phyloP scores from a whole-genome alignment of 225 moss, liverwort and hornwort species.

The Straminergon stramineum region DNA sequence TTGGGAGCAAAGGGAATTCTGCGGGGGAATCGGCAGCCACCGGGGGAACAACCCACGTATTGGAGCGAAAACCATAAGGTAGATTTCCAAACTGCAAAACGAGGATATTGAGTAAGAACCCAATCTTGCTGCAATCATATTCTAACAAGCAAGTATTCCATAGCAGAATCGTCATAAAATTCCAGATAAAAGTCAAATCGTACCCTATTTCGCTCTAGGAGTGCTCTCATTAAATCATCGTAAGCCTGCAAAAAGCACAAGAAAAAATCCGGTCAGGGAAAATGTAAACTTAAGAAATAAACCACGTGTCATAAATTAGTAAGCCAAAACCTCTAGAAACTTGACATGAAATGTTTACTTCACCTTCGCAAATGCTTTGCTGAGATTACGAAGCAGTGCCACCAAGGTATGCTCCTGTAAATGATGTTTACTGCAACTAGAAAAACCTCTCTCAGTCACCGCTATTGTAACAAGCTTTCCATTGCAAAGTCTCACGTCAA shows the following conservation, averaged over 20 bases:
- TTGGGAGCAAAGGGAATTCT: conserved; percentile 42
- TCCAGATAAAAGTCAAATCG: neutral
- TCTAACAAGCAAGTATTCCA: neutral
- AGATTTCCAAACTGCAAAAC: conserved; percentile 58
- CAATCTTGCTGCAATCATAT: neutral
- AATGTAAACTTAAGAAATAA: neutral
- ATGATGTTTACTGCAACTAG: conserved; percentile 45
- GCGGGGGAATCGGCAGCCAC: conserved; percentile 38
- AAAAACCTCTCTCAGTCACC: conserved; percentile 37
- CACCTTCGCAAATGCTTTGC: conserved; percentile 61
- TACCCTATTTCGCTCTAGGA: conserved; percentile 61
- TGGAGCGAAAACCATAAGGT: conserved; percentile 58
- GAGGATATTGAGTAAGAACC: neutral
- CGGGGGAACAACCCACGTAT: conserved; percentile 57
- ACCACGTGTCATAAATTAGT: neutral
- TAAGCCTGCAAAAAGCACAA: conserved; percentile 40
- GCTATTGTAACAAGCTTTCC: conserved; percentile 59
- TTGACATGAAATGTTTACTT: neutral
- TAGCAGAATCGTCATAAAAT: neutral
- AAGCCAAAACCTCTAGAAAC: neutral
- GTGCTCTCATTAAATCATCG: conserved; percentile 61
- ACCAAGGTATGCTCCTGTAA: conserved; percentile 42
- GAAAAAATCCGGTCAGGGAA: neutral
- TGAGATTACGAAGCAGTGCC: conserved; percentile 37
- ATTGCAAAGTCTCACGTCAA: conserved; percentile 68